Evolutionary conservation across 306 rosid species (phyloP).

Genomic region (Sophora flavescens): DNA sequence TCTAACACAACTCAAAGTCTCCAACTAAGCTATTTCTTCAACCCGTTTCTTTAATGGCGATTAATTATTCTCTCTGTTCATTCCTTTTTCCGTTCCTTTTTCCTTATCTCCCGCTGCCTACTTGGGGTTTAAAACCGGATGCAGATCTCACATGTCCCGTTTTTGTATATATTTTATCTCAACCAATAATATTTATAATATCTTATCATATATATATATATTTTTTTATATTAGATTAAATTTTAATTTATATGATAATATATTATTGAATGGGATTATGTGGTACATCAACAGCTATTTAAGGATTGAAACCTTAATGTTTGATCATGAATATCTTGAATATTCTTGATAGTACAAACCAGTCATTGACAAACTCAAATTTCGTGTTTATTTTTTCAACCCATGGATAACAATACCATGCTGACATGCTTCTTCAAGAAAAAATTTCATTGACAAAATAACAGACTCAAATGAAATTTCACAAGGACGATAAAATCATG

Average conservation of each 20-base stretch:
- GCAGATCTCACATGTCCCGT: not conserved
- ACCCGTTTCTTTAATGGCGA: slow-evolving; percentile 6
- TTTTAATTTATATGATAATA: too few species aligned
- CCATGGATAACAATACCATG: not conserved
- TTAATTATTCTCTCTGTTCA: not conserved
- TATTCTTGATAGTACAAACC: not conserved
- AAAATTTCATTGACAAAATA: slow-evolving; percentile 31
- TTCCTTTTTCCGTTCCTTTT: not conserved
- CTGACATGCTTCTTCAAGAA: slow-evolving; percentile 13
- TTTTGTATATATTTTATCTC: too few species aligned
- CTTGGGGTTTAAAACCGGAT: not conserved
- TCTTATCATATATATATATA: too few species aligned
- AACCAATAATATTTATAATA: too few species aligned
- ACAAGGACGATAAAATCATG: not conserved
- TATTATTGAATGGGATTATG: too few species aligned
- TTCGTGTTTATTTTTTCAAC: not conserved
- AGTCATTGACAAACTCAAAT: not conserved
- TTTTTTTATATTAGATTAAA: too few species aligned
- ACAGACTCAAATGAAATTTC: not conserved
- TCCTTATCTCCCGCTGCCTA: not conserved
- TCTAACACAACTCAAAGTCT: not conserved
- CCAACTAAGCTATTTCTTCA: not conserved
- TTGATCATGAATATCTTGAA: not conserved
- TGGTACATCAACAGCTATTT: not conserved
- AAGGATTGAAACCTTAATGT: not conserved